Percentiles rank a stretch among this genome's conserved stretches.
phyloP scores from a whole-genome alignment of 768 basidiomycete species.

The Hygrophorus russula region DNA sequence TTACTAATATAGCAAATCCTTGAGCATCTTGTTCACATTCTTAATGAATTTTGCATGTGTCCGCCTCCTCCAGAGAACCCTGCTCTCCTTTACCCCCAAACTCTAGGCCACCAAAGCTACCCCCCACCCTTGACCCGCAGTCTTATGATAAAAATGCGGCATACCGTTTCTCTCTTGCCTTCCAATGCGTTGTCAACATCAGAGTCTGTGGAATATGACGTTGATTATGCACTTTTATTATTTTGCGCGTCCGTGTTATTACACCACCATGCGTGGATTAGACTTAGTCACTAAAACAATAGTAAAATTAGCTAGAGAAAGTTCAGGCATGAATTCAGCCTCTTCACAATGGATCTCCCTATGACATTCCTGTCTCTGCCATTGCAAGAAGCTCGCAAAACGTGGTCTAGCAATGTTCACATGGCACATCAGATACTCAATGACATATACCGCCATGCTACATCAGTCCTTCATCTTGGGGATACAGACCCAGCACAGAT shows the following conservation, averaged over 20 bases:
- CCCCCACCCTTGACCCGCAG: conserved; percentile 55
- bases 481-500: conserved; percentile 1
- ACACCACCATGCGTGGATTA: too few species aligned
- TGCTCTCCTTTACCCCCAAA: conserved; percentile 52
- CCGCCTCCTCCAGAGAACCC: conserved; percentile 78
- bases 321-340: not conserved
- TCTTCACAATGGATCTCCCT: too few species aligned
- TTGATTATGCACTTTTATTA: too few species aligned
- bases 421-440: not conserved
- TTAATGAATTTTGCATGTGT: conserved; percentile 78
- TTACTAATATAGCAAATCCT: conserved; percentile 1
- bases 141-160: conserved; percentile 76
- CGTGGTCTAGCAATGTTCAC: not conserved
- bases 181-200: conserved; percentile 48
- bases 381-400: too few species aligned
- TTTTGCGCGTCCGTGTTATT: too few species aligned
- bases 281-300: too few species aligned
- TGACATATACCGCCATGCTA: not conserved
- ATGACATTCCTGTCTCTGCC: too few species aligned
- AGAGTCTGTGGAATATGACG: too few species aligned
- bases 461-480: not conserved
- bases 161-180: conserved; percentile 84
- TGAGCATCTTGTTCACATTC: conserved; percentile 69
- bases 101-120: conserved; percentile 40
- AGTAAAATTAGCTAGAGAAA: not conserved